These are phyloP conservation scores for Metrosideros polymorpha DNA, from an alignment of 441 rosid genomes.

Conservation along the genomic window DNA sequence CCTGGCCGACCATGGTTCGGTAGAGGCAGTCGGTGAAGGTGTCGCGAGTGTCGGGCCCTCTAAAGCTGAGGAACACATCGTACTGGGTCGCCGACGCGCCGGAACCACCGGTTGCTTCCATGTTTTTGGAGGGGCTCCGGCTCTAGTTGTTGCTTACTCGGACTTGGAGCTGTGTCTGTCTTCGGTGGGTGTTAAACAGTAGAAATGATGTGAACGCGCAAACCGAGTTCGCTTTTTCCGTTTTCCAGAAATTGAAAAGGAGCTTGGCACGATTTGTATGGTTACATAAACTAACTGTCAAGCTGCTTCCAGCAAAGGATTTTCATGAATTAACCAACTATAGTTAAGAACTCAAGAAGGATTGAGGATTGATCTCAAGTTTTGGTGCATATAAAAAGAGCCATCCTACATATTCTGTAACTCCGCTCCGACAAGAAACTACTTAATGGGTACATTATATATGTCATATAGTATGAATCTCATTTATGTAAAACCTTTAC, in stretches of 20 bases:
- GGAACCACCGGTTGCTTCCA: not conserved
- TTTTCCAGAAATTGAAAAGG: not conserved
- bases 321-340: not conserved
- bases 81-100: accelerated
- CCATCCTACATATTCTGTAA: not conserved
- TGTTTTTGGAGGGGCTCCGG: not conserved
- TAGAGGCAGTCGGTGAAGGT: not conserved
- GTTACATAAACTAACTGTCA: not conserved
- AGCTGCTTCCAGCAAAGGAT: not conserved
- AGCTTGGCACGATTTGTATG: not conserved
- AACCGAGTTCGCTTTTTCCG: too few relatives aligned
- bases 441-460: not conserved
- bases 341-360: not conserved
- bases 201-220: not conserved
- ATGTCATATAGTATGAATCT: too few relatives aligned
- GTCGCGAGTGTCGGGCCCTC: not conserved
- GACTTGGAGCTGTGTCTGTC: not conserved
- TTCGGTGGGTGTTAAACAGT: not conserved
- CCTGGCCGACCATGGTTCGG: not conserved
- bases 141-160: not conserved
- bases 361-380: not conserved
- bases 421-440: not conserved
- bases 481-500: not conserved
- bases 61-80: not conserved
- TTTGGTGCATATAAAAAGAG: accelerated